phyloP scores from a whole-genome alignment of 2,329 filamentous ascomycete genomes.

The Pseudopithomyces chartarum region DNA sequence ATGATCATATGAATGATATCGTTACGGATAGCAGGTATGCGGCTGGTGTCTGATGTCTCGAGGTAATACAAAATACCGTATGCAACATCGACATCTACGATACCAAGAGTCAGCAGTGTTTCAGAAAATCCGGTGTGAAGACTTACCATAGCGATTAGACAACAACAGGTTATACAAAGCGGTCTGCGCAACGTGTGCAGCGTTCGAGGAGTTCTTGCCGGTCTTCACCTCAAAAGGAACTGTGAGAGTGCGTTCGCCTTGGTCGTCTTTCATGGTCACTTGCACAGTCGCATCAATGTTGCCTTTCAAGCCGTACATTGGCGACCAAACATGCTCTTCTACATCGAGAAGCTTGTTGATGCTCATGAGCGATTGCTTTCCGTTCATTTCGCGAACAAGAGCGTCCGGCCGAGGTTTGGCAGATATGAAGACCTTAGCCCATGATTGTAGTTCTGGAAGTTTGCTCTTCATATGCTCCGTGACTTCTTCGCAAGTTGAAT shows the following conservation, averaged over 20 bases:
- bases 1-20: slow-evolving; percentile 97
- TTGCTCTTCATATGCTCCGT: slow-evolving; percentile 82
- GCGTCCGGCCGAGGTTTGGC: slow-evolving; percentile 72
- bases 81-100: slow-evolving; percentile 77
- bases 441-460: slow-evolving; percentile 77
- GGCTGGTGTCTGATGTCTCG: slow-evolving; percentile 83
- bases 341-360: slow-evolving; percentile 94
- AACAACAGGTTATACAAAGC: slow-evolving; percentile 90
- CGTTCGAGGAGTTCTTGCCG: slow-evolving; percentile 76
- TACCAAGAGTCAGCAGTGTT: slow-evolving; percentile 15
- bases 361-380: slow-evolving; percentile 76
- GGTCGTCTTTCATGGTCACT: slow-evolving; percentile 75
- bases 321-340: slow-evolving; percentile 98
- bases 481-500: slow-evolving; percentile 73
- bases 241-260: slow-evolving; percentile 71
- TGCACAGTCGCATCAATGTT: slow-evolving; percentile 98
- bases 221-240: slow-evolving; percentile 97
- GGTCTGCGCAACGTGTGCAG: slow-evolving; percentile 88
- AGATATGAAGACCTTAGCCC: slow-evolving; percentile 82
- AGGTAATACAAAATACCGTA: slow-evolving; percentile 95
- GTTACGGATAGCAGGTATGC: slow-evolving; percentile 82
- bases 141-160: slow-evolving; percentile 81
- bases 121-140: neutral
- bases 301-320: slow-evolving; percentile 94
- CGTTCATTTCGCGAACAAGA: slow-evolving; percentile 77